A percentile compares a stretch with the other conserved stretches of the same genome.
Conservation (phyloP, 495 filamentous ascomycete species). For the Penicillium simplicissimum region DNA sequence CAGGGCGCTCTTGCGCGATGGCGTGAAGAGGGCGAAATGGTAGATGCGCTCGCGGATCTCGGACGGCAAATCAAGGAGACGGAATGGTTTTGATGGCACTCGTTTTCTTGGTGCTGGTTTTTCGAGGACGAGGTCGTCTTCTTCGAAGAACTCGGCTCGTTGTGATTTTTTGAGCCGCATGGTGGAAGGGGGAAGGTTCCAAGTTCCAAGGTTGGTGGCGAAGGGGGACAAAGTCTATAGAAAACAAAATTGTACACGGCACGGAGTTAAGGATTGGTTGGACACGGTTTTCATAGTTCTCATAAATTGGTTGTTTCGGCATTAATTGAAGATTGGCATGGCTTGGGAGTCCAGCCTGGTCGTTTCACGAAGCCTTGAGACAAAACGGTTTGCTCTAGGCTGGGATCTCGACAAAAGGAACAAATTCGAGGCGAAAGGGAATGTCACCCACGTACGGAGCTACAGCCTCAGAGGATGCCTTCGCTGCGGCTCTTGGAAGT, state of each 20-base stretch:
- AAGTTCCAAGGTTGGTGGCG: constrained; percentile 8
- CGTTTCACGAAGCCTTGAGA: neutral
- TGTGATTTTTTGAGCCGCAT: constrained; percentile 28
- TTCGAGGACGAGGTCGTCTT: constrained; percentile 13
- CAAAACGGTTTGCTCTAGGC: neutral
- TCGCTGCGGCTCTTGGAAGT: constrained; percentile 65
- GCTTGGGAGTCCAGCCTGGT: neutral
- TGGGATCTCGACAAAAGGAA: neutral
- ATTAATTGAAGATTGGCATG: constrained; percentile 9
- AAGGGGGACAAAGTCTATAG: constrained; percentile 17
- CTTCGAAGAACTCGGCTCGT: constrained; percentile 20
- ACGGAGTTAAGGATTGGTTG: constrained; percentile 19
- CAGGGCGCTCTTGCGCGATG: constrained; percentile 31
- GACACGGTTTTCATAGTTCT: constrained; percentile 18
- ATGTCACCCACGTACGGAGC: constrained; percentile 51
- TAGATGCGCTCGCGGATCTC: constrained; percentile 78
- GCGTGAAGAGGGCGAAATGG: constrained; percentile 57
- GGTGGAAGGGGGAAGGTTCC: constrained; percentile 12
- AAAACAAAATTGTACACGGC: constrained; percentile 10
- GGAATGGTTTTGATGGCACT: constrained; percentile 51
- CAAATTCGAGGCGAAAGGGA: constrained; percentile 13
- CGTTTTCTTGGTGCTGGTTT: constrained; percentile 13
- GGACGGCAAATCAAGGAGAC: constrained; percentile 73
- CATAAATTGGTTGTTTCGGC: constrained; percentile 7
- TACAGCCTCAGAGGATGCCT: constrained; percentile 50